Evolutionary conservation across 345 rosid genomes (phyloP).

Genomic region (Conringia planisiliqua): DNA sequence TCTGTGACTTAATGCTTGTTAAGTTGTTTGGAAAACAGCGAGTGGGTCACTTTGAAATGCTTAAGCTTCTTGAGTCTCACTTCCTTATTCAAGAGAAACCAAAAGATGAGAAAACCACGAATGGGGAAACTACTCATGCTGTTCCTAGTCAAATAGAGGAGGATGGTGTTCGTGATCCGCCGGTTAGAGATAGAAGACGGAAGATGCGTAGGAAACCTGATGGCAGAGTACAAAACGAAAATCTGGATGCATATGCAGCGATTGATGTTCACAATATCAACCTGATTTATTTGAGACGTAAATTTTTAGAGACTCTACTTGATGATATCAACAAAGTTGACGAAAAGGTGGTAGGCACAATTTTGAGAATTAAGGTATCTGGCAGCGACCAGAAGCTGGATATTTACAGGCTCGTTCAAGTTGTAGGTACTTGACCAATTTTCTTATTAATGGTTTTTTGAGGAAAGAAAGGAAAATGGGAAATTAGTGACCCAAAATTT

Average conservation of each 20-base stretch:
- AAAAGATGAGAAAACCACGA: constrained; percentile 26
- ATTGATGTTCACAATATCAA: constrained; percentile 79
- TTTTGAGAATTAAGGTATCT: constrained; percentile 73
- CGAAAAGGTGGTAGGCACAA: constrained; percentile 79
- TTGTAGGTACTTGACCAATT: constrained; percentile 57
- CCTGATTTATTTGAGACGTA: constrained; percentile 68
- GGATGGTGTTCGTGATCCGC: constrained; percentile 33
- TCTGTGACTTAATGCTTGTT: constrained; percentile 70
- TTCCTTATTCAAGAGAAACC: constrained; percentile 54
- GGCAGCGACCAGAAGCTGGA: constrained; percentile 69
- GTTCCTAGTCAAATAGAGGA: constrained; percentile 35
- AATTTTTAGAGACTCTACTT: constrained; percentile 61
- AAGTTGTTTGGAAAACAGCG: constrained; percentile 65
- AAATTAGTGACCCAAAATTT: not conserved
- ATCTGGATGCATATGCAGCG: constrained; percentile 65
- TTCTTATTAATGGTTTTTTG: constrained; percentile 18
- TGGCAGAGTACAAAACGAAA: constrained; percentile 44
- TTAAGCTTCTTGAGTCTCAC: constrained; percentile 79
- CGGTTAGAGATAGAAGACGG: constrained; percentile 47
- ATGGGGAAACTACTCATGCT: constrained; percentile 36
- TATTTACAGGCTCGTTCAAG: constrained; percentile 79
- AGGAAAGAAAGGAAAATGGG: not conserved
- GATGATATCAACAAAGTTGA: constrained; percentile 61
- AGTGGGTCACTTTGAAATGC: constrained; percentile 87
- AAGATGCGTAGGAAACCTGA: constrained; percentile 45